These are phyloP conservation scores for Penicillium capsulatum DNA, from an alignment of 2,329 filamentous ascomycete species.

Conservation along the genomic window DNA sequence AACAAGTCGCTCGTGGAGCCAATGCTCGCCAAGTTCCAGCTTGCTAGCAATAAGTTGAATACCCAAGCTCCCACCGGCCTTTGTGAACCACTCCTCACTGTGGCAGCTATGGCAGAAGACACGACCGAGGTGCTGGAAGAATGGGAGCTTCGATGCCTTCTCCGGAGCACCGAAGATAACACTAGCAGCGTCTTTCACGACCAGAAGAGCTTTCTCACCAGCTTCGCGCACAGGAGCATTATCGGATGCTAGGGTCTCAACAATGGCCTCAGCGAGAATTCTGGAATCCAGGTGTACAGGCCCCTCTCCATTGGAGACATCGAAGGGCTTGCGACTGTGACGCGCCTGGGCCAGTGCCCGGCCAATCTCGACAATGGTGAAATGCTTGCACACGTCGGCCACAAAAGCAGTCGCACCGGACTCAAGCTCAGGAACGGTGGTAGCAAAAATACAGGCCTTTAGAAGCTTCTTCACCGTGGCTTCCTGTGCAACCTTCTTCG, in stretches of 20 bases:
- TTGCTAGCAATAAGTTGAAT: slow-evolving; percentile 85
- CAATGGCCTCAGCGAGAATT: slow-evolving; percentile 80
- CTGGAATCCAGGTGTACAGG: slow-evolving; percentile 82
- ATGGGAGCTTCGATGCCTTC: slow-evolving; percentile 69
- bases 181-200: slow-evolving; percentile 70
- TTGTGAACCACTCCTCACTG: slow-evolving; percentile 98
- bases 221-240: slow-evolving; percentile 73
- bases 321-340: slow-evolving; percentile 71
- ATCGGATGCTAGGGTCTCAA: slow-evolving; percentile 86
- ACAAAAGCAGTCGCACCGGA: slow-evolving; percentile 71
- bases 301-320: slow-evolving; percentile 81
- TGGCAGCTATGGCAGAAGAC: slow-evolving; percentile 93
- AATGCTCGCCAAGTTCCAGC: slow-evolving; percentile 75
- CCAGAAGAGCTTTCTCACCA: slow-evolving; percentile 71
- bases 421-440: slow-evolving; percentile 75
- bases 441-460: slow-evolving; percentile 81
- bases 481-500: slow-evolving; percentile 84
- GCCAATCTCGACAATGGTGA: slow-evolving; percentile 84
- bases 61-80: slow-evolving; percentile 84
- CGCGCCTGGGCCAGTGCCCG: slow-evolving; percentile 76
- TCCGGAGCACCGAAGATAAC: slow-evolving; percentile 73
- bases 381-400: slow-evolving; percentile 78
- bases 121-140: slow-evolving; percentile 78
- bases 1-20: slow-evolving; percentile 76
- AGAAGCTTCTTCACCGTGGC: slow-evolving; percentile 76